Evolutionary conservation across 169 alveolate genomes (phyloP), one percentile per base, ranked within the genome.

Genomic region (Eimeria sp.): DNA sequence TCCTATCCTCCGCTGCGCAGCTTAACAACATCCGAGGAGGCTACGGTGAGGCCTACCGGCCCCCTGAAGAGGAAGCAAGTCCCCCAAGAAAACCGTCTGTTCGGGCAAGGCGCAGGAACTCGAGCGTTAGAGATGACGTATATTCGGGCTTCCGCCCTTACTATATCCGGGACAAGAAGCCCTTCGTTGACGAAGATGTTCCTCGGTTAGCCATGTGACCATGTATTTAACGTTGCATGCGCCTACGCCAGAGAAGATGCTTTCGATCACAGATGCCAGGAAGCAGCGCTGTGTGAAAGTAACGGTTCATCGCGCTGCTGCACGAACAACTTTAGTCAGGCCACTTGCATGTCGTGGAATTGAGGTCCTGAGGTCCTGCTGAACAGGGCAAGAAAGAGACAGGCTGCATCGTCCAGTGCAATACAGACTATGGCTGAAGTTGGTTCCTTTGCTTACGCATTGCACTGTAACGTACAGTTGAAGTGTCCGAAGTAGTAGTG

Each of bases 111-210:
- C 93, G 64, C 83, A 62, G 66, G 46, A 60, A 27, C 82, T 87
- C 93, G 37, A 64, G 93, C 64, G 72, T 58, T n/a, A 87, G 93
- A 64, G 93, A 87, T 72, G 93, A 87, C 43, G 82, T 87, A 14
- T 87, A 87, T 54, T 87, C 93, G 82, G 93, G 93, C 37, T 87
- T 87, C 37, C 93, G 93, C n/a, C 93, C 93, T 27, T 87, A 87
- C 83, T 87, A 87, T 56, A 8, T 64, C 49, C 33, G 93, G 72
- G 93, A 87, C 25, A 87, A 87, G 82, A 87, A 87, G 68, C 93
- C 93, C 25, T 87, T 52, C 72, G 93, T 87, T 23, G 93, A 87
- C 18, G 93, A 87, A 87, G 93, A 60, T 20, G 27, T 62, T 10
- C 83, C 93, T 30, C 66, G 93, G 93, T 87, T 13, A 33, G 93